These are phyloP conservation scores for Discostella pseudostelligera DNA, from an alignment of 108 stramenopile genomes.

Conservation along the genomic window DNA sequence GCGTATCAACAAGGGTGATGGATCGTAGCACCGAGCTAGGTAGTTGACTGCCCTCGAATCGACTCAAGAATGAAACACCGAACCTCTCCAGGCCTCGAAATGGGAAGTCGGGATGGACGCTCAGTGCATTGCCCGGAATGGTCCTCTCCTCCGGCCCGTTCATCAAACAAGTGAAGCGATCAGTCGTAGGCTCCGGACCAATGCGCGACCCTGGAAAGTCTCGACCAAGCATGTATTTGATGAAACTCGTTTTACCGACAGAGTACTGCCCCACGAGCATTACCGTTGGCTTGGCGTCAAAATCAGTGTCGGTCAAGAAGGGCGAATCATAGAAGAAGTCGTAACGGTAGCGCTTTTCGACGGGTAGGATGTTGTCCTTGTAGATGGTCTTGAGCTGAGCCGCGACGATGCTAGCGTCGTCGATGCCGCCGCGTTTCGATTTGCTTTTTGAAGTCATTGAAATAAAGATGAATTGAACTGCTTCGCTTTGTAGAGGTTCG, in stretches of 20 bases:
- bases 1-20: too few relatives aligned
- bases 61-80: too few relatives aligned
- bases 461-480: too few relatives aligned
- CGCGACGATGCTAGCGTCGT: conserved; percentile 17
- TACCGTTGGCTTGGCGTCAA: conserved; percentile 96
- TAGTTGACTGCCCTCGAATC: too few relatives aligned
- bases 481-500: too few relatives aligned
- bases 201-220: conserved; percentile 93
- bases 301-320: conserved; percentile 77
- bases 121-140: conserved; percentile 96
- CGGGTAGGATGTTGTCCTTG: conserved; percentile 67
- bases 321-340: conserved; percentile 86
- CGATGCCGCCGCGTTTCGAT: too few relatives aligned
- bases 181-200: conserved; percentile 98
- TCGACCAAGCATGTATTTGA: conserved; percentile 79
- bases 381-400: conserved; percentile 72
- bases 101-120: conserved; percentile 92
- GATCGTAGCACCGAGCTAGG: too few relatives aligned
- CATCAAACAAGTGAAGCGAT: conserved; percentile 94
- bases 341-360: conserved; percentile 80
- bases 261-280: conserved; percentile 95
- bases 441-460: conserved; percentile 2
- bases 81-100: conserved; percentile 91
- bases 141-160: conserved; percentile 94
- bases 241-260: conserved; percentile 93